Base-by-base conservation (phyloP, 306 rosid species). In the Trichosanthes truncata region DNA sequence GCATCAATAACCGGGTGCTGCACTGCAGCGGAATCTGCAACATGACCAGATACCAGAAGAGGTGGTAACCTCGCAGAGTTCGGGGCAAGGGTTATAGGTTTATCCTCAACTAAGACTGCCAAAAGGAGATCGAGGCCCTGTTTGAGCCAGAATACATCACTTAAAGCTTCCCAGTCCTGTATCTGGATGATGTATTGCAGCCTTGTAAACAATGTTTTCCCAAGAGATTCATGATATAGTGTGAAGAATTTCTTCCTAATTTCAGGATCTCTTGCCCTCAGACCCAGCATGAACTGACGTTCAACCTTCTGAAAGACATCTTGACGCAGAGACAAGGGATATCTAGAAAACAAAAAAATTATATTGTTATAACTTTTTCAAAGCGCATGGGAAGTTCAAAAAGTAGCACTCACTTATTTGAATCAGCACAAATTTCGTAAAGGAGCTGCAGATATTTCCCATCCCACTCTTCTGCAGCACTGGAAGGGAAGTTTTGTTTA, bases 111-210 rank as follows among this genome's bases (percentile, higher is more conserved):
- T 78, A 96, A 85, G 82, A 96, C 87, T 74, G 99, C 99, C 52
- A 96, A 83, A 84, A 96, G 96, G 82, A 93, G 96, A 88, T 96
- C 99, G 71, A 96, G 99, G 80, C 99, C 99, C 86, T 96, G 99
- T 82, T 96, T 96, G 86, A 96, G 97, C 99, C 99, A 96, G 85
- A 96, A 96, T 83, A 91, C 93, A 83, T 93, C 97, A 82, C 97
- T 90, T 87, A 96, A 85, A 76, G 98, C 96, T 81, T 87, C 97
- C 99, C 99, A 96, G 46, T 96, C 94, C 82, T 96, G 99, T 83
- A 78, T 12, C 80, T 96, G 98, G 84, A 96, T 91, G 69, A 96
- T 90, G 86, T 86, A 96, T 78, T 91, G 98, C 66, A 96, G 97
- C 88, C 99, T 90, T 51, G 83, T 72, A 68, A 96, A 96, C 80